Percentiles rank a stretch among this genome's conserved stretches.
Evolutionary conservation across 2,329 filamentous ascomycete genomes (phyloP).

Genomic region (Paracorniculantispora psalliotae): DNA sequence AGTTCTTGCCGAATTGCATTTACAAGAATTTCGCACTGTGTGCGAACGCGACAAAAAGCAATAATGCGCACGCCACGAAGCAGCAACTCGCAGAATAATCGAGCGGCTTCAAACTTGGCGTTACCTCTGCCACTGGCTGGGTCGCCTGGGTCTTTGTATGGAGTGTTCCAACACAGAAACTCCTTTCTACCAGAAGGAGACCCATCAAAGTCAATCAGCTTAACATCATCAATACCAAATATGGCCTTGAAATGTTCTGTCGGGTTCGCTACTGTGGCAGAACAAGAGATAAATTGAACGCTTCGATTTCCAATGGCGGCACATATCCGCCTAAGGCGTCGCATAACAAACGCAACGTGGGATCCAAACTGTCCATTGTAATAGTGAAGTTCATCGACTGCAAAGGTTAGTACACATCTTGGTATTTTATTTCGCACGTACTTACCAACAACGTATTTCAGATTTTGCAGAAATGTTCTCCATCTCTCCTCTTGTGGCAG

Average conservation of each 20-base stretch:
- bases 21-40: constrained; percentile 81
- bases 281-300: constrained; percentile 91
- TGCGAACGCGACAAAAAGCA: constrained; percentile 83
- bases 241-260: constrained; percentile 87
- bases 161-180: constrained; percentile 97
- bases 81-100: constrained; percentile 84
- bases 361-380: constrained; percentile 95
- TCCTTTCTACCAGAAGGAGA: constrained; percentile 88
- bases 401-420: neutral
- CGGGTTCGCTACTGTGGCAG: constrained; percentile 92
- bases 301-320: constrained; percentile 81
- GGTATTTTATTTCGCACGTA: constrained; percentile 1
- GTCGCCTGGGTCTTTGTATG: constrained; percentile 83
- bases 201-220: constrained; percentile 82
- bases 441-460: constrained; percentile 77
- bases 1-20: constrained; percentile 76
- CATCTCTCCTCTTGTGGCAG: constrained; percentile 86
- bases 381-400: constrained; percentile 83
- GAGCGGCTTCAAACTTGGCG: constrained; percentile 78
- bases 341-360: constrained; percentile 93
- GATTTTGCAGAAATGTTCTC: constrained; percentile 80
- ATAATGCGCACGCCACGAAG: constrained; percentile 86
- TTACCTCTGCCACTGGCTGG: constrained; percentile 81
- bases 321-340: constrained; percentile 79
- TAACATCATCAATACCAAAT: constrained; percentile 81